Evolutionary conservation across 2,329 filamentous ascomycete genomes (phyloP), one percentile per base, ranked within the genome.

Genomic region (Cordyceps cicadae): DNA sequence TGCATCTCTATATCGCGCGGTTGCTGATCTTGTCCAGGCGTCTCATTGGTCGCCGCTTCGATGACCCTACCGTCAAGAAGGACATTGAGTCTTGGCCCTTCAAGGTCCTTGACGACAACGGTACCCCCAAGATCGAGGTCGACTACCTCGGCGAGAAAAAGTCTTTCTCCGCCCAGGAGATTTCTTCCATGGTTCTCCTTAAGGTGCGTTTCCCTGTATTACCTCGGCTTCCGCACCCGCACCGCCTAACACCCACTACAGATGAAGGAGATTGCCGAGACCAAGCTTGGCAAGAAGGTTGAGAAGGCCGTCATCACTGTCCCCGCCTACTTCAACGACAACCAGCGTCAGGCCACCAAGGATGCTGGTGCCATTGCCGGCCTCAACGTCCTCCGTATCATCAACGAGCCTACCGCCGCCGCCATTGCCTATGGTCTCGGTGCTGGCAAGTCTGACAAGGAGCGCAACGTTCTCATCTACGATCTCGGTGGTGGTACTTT

Each of bases 401-500:
- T 96, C 74, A 96, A 96, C 83, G 92, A 96, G 79, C 92, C 92
- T 70, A 96, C 92, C 71, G 92, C 92, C 73, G 92, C 92, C 74
- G 92, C 92, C 77, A 91, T 96, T 73, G 92, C 92, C 70, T 96
- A 96, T 77, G 92, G 92, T 75, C 84, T 96, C 39, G 53, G 53
- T 54, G 24, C 53, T 67, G 90, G 94, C 79, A 92, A 93, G 87
- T 88, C 84, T 66, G 86, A 85, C 63, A 86, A 84, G 63, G 90
- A 94, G 79, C 87, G 89, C 73, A 89, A 93, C 80, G 92, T 94
- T 75, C 90, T 95, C 71, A 90, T 94, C 74, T 94, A 93, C 79
- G 90, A 95, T 85, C 88, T 99, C 66, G 94, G 94, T 86, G 94
- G 94, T 86, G 94, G 94, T 86, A 99, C 94, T 77, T 99, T 99